A percentile compares a stretch with the other conserved stretches of the same genome.
phyloP scores from a whole-genome alignment of 352 stramenopile species.

The Saprolegnia diclina region DNA sequence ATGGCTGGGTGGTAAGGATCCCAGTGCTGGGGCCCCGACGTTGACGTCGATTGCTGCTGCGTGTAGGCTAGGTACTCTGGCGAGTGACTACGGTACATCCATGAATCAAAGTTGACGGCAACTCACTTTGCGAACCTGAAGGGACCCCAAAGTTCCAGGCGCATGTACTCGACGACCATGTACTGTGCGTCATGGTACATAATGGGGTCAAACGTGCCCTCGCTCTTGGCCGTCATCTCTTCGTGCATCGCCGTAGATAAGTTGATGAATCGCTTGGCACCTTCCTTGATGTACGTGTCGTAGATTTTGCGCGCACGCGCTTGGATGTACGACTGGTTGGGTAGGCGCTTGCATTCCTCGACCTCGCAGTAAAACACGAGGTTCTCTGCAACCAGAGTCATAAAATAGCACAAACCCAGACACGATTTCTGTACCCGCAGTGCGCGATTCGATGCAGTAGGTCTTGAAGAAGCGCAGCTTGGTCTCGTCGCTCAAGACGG shows the following conservation, averaged over 20 bases:
- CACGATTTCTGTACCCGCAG: background rate
- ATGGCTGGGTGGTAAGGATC: slow-evolving; percentile 2
- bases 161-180: slow-evolving; percentile 13
- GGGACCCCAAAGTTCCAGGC: background rate
- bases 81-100: too few species aligned
- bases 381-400: slow-evolving; percentile 47
- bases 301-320: slow-evolving; percentile 73
- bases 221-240: background rate
- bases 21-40: slow-evolving; percentile 7
- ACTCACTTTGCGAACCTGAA: background rate
- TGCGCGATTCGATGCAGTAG: slow-evolving; percentile 71
- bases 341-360: slow-evolving; percentile 74
- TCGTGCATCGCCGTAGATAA: background rate
- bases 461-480: slow-evolving; percentile 79
- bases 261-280: slow-evolving; percentile 1
- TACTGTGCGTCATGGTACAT: slow-evolving; percentile 15
- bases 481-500: slow-evolving; percentile 52
- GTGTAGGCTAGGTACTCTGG: slow-evolving; percentile 7
- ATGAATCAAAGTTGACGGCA: background rate
- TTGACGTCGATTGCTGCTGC: background rate
- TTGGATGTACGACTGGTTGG: slow-evolving; percentile 72
- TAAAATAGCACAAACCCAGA: background rate
- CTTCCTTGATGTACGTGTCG: slow-evolving; percentile 56
- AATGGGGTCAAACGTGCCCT: background rate
- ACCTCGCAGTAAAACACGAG: slow-evolving; percentile 78